Percentiles rank a stretch among this genome's conserved stretches.
Evolutionary conservation across 805 yeast genomes (phyloP).

Genomic region (Wickerhamiella lipophila): DNA sequence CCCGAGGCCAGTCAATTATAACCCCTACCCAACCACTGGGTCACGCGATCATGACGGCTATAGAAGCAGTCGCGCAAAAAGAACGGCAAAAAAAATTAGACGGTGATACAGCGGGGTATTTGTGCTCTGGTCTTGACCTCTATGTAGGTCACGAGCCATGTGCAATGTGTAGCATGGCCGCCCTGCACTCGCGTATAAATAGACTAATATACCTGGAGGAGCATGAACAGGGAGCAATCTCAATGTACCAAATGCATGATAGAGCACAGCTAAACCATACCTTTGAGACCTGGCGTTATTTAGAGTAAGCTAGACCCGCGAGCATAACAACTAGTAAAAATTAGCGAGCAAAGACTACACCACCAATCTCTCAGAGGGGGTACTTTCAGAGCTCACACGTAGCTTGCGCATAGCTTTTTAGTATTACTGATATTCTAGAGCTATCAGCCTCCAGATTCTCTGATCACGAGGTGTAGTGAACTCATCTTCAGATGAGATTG

Average conservation of each 20-base stretch:
- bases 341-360: too few species aligned
- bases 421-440: too few species aligned
- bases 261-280: constrained; percentile 72
- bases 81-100: constrained; percentile 36
- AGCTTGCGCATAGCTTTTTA: too few species aligned
- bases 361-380: too few species aligned
- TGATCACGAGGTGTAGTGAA: too few species aligned
- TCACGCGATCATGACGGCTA: constrained; percentile 68
- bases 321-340: too few species aligned
- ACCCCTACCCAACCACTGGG: constrained; percentile 38
- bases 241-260: constrained; percentile 58
- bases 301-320: not conserved
- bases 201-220: constrained; percentile 42
- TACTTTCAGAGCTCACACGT: too few species aligned
- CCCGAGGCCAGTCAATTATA: constrained; percentile 26
- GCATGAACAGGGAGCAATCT: constrained; percentile 39
- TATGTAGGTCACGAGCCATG: constrained; percentile 94
- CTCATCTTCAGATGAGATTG: not conserved
- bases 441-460: too few species aligned
- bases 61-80: constrained; percentile 45
- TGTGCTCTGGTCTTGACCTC: constrained; percentile 65
- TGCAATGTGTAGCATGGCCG: constrained; percentile 92
- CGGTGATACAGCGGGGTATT: constrained; percentile 32
- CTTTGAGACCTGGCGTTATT: constrained; percentile 52
- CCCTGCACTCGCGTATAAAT: constrained; percentile 76